Conservation (phyloP, 1,284 basidiomycete genomes). For the Cystobasidium slooffiae region DNA sequence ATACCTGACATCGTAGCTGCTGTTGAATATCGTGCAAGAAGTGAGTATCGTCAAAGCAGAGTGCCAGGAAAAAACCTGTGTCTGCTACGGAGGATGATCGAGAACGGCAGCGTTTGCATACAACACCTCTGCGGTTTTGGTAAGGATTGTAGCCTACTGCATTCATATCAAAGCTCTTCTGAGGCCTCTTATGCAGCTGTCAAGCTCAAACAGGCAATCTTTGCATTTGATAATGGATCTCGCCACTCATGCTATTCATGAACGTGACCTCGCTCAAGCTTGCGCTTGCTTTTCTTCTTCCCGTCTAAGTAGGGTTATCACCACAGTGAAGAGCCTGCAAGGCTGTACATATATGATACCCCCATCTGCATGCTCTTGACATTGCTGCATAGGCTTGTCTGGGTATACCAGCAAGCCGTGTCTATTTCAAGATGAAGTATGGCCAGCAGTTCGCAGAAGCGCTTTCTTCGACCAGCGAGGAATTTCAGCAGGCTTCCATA, state of each 20-base stretch:
- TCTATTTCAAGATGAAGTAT: slow-evolving; percentile 37
- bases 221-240: neutral
- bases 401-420: neutral
- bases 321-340: neutral
- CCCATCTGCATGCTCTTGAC: slow-evolving; percentile 1
- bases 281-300: neutral
- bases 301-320: neutral
- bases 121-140: too few species aligned
- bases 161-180: too few species aligned
- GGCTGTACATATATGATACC: neutral
- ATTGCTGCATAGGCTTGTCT: neutral
- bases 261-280: slow-evolving; percentile 18
- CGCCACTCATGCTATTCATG: slow-evolving; percentile 17
- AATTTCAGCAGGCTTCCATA: slow-evolving; percentile 39
- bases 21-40: neutral
- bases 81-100: neutral
- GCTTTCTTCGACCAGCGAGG: slow-evolving; percentile 26
- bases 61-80: slow-evolving; percentile 1
- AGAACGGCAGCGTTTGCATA: neutral
- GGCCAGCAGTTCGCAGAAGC: slow-evolving; percentile 39
- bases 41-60: neutral
- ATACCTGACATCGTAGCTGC: slow-evolving; percentile 15
- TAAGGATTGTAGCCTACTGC: too few species aligned
- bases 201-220: neutral
- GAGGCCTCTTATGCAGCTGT: too few species aligned